Percentiles rank a stretch among this genome's conserved stretches.
Evolutionary conservation across 768 basidiomycete genomes (phyloP).

Genomic region (Russula foetens): DNA sequence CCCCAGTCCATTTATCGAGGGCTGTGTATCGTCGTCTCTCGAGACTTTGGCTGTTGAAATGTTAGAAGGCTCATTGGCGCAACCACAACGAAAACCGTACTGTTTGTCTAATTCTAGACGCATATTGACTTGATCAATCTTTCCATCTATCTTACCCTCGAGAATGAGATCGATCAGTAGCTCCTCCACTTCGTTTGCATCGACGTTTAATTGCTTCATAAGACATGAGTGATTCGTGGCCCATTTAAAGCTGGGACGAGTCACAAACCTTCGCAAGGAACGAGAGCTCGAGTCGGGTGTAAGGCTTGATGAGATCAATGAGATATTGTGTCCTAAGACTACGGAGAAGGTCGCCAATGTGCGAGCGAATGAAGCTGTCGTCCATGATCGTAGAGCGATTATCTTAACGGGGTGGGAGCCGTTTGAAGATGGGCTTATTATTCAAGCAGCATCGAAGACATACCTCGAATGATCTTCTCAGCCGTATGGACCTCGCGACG

Average conservation of each 20-base stretch:
- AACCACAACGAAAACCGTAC: slow-evolving; percentile 34
- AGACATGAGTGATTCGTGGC: not conserved
- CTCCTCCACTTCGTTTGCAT: slow-evolving; percentile 85
- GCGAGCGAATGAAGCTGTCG: slow-evolving; percentile 87
- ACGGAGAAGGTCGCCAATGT: slow-evolving; percentile 92
- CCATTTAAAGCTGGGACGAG: not conserved
- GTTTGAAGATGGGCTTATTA: not conserved
- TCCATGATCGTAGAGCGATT: slow-evolving; percentile 95
- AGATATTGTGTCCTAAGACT: slow-evolving; percentile 94
- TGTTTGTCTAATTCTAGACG: slow-evolving; percentile 84
- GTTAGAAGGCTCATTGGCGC: slow-evolving; percentile 7
- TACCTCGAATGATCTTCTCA: slow-evolving; percentile 89
- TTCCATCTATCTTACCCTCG: slow-evolving; percentile 94
- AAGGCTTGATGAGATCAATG: slow-evolving; percentile 96
- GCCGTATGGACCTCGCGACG: slow-evolving; percentile 94
- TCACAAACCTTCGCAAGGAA: slow-evolving; percentile 79
- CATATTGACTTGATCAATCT: slow-evolving; percentile 95
- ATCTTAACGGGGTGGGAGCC: slow-evolving; percentile 39
- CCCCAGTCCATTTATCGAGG: slow-evolving; percentile 73
- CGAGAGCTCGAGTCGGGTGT: slow-evolving; percentile 85
- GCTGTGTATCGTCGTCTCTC: slow-evolving; percentile 83
- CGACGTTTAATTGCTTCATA: slow-evolving; percentile 96
- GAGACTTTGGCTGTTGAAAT: slow-evolving; percentile 57
- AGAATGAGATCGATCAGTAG: slow-evolving; percentile 89
- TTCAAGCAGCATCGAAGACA: not conserved